phyloP scores from a whole-genome alignment of 2,329 filamentous ascomycete genomes.

The Arthroderma uncinatum region DNA sequence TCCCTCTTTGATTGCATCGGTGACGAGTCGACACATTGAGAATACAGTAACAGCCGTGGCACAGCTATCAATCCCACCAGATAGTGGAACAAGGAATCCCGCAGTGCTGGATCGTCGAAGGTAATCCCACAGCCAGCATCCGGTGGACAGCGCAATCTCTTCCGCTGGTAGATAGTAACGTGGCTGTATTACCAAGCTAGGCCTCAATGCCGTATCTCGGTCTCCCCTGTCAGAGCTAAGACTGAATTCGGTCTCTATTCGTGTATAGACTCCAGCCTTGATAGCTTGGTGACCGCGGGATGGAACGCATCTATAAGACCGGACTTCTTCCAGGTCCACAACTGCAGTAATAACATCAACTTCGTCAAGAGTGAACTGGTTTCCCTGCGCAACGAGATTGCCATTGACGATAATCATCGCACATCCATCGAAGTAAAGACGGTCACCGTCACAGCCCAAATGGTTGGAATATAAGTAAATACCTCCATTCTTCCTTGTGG shows the following conservation, averaged over 20 bases:
- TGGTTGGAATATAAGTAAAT: constrained; percentile 49
- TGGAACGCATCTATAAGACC: constrained; percentile 25
- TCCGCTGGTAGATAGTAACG: constrained; percentile 19
- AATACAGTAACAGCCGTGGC: constrained; percentile 25
- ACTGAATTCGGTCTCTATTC: constrained; percentile 22
- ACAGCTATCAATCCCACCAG: constrained; percentile 26
- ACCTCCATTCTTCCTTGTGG: constrained; percentile 37
- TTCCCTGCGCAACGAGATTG: constrained; percentile 20
- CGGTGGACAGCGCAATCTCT: constrained; percentile 20
- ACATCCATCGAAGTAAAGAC: constrained; percentile 49
- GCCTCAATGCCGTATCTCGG: constrained; percentile 12
- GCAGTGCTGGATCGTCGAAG: constrained; percentile 20
- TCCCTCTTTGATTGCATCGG: constrained; percentile 19
- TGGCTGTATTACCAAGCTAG: constrained; percentile 14
- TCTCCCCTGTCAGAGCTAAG: constrained; percentile 18
- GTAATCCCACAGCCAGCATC: constrained; percentile 25
- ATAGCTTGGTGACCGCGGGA: constrained; percentile 23
- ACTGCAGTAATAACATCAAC: constrained; percentile 55
- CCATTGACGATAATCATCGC: constrained; percentile 53
- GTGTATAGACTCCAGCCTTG: constrained; percentile 18
- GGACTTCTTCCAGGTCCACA: constrained; percentile 58
- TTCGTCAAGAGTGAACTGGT: constrained; percentile 40
- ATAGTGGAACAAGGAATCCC: constrained; percentile 25
- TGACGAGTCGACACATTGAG: constrained; percentile 25
- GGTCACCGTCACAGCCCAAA: constrained; percentile 44